These are phyloP conservation scores for Spathaspora sp. DNA, from an alignment of 1,139 yeast species.

Conservation along the genomic window DNA sequence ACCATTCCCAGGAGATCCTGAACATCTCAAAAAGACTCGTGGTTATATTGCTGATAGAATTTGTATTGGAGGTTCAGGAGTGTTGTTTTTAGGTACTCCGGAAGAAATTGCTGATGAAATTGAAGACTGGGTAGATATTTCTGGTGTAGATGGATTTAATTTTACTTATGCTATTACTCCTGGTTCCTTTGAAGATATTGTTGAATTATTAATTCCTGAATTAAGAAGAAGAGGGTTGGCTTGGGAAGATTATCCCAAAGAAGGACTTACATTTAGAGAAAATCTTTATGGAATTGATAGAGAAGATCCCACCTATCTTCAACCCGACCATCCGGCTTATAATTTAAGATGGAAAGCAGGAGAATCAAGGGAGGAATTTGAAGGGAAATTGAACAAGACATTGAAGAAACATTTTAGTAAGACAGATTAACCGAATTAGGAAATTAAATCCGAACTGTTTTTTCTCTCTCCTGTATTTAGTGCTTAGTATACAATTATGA, in stretches of 20 bases:
- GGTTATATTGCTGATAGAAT: constrained; percentile 23
- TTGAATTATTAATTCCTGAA: constrained; percentile 24
- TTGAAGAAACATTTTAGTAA: constrained; percentile 12
- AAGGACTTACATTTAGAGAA: constrained; percentile 23
- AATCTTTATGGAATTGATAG: constrained; percentile 22
- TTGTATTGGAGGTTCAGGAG: constrained; percentile 25
- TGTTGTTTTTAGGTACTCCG: constrained; percentile 23
- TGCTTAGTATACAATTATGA: neutral
- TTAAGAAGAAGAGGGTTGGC: constrained; percentile 25
- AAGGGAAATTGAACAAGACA: constrained; percentile 20
- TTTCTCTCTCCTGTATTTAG: neutral
- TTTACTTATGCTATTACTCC: constrained; percentile 27
- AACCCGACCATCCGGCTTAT: constrained; percentile 35
- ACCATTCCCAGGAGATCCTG: constrained; percentile 24
- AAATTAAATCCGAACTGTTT: neutral
- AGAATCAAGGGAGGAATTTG: constrained; percentile 34
- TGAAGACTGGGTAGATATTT: constrained; percentile 27
- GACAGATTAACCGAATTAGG: neutral
- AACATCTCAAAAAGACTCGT: constrained; percentile 23
- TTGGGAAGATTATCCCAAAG: constrained; percentile 28
- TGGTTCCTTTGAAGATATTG: constrained; percentile 26
- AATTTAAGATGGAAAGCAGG: constrained; percentile 37
- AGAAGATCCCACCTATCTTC: constrained; percentile 19
- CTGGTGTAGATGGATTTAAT: constrained; percentile 29
- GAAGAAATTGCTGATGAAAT: constrained; percentile 28